phyloP scores from a whole-genome alignment of 2,329 filamentous ascomycete genomes.

The Fusarium compactum region DNA sequence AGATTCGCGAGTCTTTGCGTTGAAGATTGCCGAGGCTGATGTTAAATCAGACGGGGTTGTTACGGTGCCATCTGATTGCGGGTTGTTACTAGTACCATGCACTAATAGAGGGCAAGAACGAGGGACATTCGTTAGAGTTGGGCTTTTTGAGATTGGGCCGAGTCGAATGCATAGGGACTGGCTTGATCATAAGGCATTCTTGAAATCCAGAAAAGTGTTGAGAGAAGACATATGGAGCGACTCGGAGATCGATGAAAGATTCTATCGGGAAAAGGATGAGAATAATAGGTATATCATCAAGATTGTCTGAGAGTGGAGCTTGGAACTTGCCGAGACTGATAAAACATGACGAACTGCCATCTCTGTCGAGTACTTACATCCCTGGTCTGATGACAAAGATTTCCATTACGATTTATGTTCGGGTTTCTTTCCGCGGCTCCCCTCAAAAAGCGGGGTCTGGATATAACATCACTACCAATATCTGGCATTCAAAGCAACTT shows the following conservation, averaged over 20 bases:
- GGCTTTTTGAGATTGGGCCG: conserved; percentile 1
- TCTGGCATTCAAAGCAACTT: neutral
- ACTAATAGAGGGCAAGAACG: neutral
- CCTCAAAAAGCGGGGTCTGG: conserved; percentile 19
- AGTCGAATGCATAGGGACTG: neutral
- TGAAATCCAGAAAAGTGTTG: neutral
- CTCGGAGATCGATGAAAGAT: neutral
- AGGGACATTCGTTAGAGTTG: neutral
- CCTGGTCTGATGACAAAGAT: neutral
- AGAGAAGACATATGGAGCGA: neutral
- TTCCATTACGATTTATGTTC: neutral
- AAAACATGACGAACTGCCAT: too few relatives aligned
- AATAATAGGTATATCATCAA: neutral
- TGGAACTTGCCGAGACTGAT: neutral
- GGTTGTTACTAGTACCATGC: neutral
- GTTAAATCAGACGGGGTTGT: neutral
- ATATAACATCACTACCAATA: neutral
- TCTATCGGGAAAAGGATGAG: neutral
- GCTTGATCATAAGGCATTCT: neutral
- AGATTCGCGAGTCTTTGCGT: neutral
- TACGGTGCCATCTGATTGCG: neutral
- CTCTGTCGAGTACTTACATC: too few relatives aligned
- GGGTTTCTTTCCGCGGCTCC: conserved; percentile 7
- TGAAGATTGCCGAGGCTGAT: conserved; percentile 2
- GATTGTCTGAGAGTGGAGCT: neutral